Evolutionary conservation across 1,284 basidiomycete genomes (phyloP).

Genomic region (Cutaneotrichosporon sp.): DNA sequence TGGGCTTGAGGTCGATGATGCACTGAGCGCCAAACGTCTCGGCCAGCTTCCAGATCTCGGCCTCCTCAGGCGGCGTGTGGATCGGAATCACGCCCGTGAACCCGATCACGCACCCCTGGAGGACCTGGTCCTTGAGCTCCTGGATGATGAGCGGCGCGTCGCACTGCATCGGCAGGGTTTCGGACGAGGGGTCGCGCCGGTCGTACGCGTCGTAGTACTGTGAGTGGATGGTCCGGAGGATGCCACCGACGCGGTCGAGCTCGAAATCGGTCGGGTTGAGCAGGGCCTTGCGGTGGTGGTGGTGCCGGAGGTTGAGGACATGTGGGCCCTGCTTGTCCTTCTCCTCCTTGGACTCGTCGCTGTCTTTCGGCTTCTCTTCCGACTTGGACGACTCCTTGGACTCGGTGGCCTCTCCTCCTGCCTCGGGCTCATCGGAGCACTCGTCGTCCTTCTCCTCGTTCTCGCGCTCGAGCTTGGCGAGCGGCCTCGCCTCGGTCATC

Average conservation of each 20-base stretch:
- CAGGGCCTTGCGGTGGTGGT: constrained; percentile 57
- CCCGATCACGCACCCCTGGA: constrained; percentile 75
- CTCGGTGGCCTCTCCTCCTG: not conserved
- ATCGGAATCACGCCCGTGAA: constrained; percentile 95
- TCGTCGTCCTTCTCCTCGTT: constrained; percentile 53
- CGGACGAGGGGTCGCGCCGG: constrained; percentile 13
- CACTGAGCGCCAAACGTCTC: constrained; percentile 85
- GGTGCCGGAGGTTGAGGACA: constrained; percentile 12
- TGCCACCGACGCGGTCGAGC: constrained; percentile 68
- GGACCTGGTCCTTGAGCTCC: constrained; percentile 69
- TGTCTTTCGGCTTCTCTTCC: not conserved
- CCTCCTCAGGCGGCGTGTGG: constrained; percentile 69
- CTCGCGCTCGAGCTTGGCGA: constrained; percentile 85
- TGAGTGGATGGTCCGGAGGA: constrained; percentile 73
- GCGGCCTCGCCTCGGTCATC: constrained; percentile 78
- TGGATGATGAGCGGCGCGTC: constrained; percentile 60
- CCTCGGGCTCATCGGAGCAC: constrained; percentile 7
- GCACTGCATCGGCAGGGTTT: constrained; percentile 27
- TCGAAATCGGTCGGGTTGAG: constrained; percentile 88
- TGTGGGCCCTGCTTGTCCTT: not conserved
- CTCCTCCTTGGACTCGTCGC: not conserved
- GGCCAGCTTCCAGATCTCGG: constrained; percentile 83
- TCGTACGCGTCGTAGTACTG: constrained; percentile 64
- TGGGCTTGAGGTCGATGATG: constrained; percentile 65
- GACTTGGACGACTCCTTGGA: constrained; percentile 17